A percentile compares a stretch with the other conserved stretches of the same genome.
phyloP scores from a whole-genome alignment of 2,329 filamentous ascomycete species.

The Cladobotryum mycophilum region DNA sequence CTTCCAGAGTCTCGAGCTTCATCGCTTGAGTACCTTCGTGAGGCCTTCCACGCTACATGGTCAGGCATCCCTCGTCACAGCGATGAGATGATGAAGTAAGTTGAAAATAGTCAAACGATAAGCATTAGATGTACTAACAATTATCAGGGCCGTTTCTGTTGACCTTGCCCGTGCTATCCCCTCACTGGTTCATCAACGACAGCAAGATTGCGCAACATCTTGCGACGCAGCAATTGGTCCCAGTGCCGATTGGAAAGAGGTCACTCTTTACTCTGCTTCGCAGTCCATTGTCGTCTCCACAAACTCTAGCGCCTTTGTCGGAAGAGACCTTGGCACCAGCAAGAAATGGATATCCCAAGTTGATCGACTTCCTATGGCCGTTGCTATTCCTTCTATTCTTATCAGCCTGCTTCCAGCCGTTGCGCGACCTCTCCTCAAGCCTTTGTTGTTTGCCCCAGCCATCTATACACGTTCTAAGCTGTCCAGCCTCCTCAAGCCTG shows the following conservation, averaged over 20 bases:
- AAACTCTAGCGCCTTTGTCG: background rate
- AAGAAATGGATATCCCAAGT: background rate
- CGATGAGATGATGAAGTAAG: background rate
- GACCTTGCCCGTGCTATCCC: slow-evolving; percentile 1
- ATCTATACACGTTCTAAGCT: background rate
- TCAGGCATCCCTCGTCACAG: background rate
- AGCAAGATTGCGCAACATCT: background rate
- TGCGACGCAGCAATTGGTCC: background rate
- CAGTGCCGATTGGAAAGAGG: background rate
- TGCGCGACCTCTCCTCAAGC: background rate
- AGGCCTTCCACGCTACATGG: slow-evolving; percentile 1
- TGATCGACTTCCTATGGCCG: background rate
- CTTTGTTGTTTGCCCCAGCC: background rate
- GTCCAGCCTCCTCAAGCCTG: background rate
- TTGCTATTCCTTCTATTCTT: background rate
- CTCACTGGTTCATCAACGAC: background rate
- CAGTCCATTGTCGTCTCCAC: background rate
- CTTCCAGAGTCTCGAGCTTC: slow-evolving; percentile 1
- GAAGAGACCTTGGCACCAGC: background rate
- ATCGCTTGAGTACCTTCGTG: background rate
- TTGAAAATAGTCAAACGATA: background rate
- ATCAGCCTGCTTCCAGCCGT: background rate
- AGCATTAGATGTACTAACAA: background rate
- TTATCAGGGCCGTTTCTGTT: background rate
- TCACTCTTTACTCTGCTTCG: background rate